Conservation (phyloP, 768 basidiomycete genomes). For the Gautieria morchelliformis region DNA sequence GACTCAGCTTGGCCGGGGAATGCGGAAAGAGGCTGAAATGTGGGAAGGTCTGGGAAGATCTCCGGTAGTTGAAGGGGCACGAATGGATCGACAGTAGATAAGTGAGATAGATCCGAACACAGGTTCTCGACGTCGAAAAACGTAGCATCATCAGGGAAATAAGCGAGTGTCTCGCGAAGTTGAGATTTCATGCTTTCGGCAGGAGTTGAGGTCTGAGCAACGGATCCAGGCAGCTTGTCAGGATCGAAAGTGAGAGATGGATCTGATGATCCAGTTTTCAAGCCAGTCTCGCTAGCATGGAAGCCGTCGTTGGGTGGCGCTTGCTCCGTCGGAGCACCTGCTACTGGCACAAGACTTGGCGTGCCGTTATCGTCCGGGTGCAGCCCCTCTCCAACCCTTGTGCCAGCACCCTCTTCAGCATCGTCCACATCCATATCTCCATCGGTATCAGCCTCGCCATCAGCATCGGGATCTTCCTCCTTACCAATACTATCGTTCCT, state of each 20-base stretch:
- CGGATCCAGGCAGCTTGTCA: slow-evolving; percentile 9
- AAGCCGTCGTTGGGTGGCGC: neutral
- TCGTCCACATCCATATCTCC: slow-evolving; percentile 22
- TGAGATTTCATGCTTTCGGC: slow-evolving; percentile 24
- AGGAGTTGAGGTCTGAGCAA: slow-evolving; percentile 10
- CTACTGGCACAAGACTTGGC: slow-evolving; percentile 5
- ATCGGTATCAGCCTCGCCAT: slow-evolving; percentile 29
- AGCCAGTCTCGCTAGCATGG: slow-evolving; percentile 18
- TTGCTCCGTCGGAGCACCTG: neutral
- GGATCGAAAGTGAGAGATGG: slow-evolving; percentile 21
- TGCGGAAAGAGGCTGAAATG: slow-evolving; percentile 31
- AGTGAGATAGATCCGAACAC: neutral
- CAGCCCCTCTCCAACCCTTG: slow-evolving; percentile 14
- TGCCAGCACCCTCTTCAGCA: slow-evolving; percentile 10
- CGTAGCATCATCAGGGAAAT: slow-evolving; percentile 31
- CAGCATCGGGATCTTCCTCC: slow-evolving; percentile 37
- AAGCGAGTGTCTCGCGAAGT: slow-evolving; percentile 48
- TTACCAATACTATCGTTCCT: slow-evolving; percentile 11
- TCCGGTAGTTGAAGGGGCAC: slow-evolving; percentile 37
- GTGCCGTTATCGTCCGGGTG: slow-evolving; percentile 17
- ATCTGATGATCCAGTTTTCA: slow-evolving; percentile 50
- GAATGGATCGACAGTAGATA: neutral
- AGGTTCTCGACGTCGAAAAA: slow-evolving; percentile 44
- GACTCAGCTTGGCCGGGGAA: slow-evolving; percentile 10
- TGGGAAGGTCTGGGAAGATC: slow-evolving; percentile 80